Evolutionary conservation across 2,329 filamentous ascomycete genomes (phyloP), one percentile per base, ranked within the genome.

Genomic region (Rutstroemia sp.): DNA sequence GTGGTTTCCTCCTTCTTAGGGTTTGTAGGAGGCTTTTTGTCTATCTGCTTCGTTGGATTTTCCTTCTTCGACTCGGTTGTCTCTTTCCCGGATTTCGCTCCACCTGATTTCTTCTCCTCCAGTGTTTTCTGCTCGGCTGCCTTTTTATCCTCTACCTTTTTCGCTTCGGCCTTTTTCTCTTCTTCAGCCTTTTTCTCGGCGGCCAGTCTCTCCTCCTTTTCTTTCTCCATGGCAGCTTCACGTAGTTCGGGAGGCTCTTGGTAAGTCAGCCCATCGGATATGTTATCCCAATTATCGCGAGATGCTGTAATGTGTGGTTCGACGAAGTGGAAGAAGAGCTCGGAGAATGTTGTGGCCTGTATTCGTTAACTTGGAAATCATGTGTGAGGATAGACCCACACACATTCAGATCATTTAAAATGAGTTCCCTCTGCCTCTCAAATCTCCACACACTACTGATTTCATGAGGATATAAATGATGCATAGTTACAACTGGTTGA

Each of bases 401-500:
- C 39, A 61, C 61, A 54, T 63, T 60, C 1, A 49, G 23, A 17
- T 49, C 57, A 21, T 54, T 57, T 10, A 27, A 16, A 14, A 61
- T 51, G 10, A 59, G 51, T 38, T 61, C 60, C 47, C 64, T 61
- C 50, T 56, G 50, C 64, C 79, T 73, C 63, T 82, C 79, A 57
- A 74, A 81, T 54, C 78, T 73, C 76, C 78, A 82, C 36, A 80
- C 71, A 44, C 64, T 69, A 60, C 73, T 77, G 47, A 80, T 72
- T 63, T 82, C 78, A 61, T 78, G 73, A 8, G 77, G 71, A 48
- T 74, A 73, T 66, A 82, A 74, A 62, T 80, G 77, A 61, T 81
- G 78, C 76, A 82, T 79, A 3, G 78, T 80, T 42, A 82, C 65
- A n/a, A 80, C 72, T 5, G 79, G 78, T 63, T 81, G 76, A 59